phyloP scores from a whole-genome alignment of 2,329 filamentous ascomycete genomes.

The Colletotrichum spinosum region DNA sequence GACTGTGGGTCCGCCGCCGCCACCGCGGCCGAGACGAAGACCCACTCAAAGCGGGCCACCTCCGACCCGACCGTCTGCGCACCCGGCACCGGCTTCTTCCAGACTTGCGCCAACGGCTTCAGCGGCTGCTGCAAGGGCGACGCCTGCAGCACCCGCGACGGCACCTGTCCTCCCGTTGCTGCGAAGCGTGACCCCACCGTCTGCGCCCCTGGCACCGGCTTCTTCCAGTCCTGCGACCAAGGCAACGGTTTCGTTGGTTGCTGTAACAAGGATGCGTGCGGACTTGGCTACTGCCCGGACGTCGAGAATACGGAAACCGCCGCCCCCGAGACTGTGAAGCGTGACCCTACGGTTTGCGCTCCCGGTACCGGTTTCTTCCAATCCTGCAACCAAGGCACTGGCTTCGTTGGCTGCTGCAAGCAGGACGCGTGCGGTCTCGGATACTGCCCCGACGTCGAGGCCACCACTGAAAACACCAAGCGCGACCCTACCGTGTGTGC shows the following conservation, averaged over 20 bases:
- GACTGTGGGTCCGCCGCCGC: too few relatives aligned
- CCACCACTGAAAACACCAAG: not conserved
- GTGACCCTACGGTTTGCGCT: constrained; percentile 9
- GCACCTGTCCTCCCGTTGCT: constrained; percentile 4
- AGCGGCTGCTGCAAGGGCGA: constrained; percentile 31
- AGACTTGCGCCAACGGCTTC: constrained; percentile 36
- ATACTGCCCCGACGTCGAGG: not conserved
- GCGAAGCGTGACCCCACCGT: constrained; percentile 22
- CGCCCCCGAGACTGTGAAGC: not conserved
- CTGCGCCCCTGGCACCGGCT: constrained; percentile 21
- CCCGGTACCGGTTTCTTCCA: constrained; percentile 27
- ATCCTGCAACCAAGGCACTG: constrained; percentile 17
- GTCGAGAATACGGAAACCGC: not conserved
- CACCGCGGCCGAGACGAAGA: too few relatives aligned
- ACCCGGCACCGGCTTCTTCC: constrained; percentile 30
- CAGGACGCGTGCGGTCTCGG: constrained; percentile 13
- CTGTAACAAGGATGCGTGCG: constrained; percentile 28
- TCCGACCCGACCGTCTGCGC: constrained; percentile 22
- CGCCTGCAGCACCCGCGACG: constrained; percentile 5
- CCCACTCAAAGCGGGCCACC: not conserved
- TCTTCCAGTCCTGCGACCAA: constrained; percentile 27
- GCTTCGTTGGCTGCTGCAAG: constrained; percentile 30
- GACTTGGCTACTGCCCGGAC: constrained; percentile 19
- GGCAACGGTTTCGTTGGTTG: constrained; percentile 26
- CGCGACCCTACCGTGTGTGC: constrained; percentile 13